These are phyloP conservation scores for Niebla homalea DNA, from an alignment of 495 filamentous ascomycete species.

Conservation along the genomic window DNA sequence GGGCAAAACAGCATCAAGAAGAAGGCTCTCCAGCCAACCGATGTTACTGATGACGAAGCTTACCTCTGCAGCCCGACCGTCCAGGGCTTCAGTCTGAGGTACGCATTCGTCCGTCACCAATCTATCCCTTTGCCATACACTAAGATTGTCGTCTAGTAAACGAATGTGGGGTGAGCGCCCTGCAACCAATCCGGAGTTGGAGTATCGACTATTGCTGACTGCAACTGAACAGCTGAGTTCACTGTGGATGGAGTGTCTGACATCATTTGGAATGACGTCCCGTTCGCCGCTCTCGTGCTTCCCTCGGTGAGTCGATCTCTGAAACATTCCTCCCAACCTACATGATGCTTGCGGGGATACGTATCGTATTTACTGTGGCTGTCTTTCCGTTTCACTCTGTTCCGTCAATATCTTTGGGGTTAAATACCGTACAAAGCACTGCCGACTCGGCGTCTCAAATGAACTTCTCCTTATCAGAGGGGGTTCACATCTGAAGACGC, in stretches of 20 bases:
- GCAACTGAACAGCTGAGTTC: slow-evolving; percentile 4
- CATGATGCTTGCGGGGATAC: too few species aligned
- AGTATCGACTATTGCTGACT: not conserved
- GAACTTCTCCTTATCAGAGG: too few species aligned
- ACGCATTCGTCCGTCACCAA: too few species aligned
- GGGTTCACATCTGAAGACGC: too few species aligned
- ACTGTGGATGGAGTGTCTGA: slow-evolving; percentile 9
- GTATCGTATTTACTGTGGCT: too few species aligned
- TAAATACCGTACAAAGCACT: too few species aligned
- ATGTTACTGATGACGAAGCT: slow-evolving; percentile 18
- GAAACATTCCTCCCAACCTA: too few species aligned
- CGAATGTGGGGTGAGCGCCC: slow-evolving; percentile 13
- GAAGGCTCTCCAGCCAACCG: slow-evolving; percentile 9
- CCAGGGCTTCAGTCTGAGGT: slow-evolving; percentile 17
- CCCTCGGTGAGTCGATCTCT: not conserved
- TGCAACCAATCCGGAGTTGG: not conserved
- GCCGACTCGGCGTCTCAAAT: too few species aligned
- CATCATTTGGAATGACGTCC: slow-evolving; percentile 8
- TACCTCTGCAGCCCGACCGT: slow-evolving; percentile 20
- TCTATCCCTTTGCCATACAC: too few species aligned
- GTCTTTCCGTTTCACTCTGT: too few species aligned
- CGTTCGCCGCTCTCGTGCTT: slow-evolving; percentile 12
- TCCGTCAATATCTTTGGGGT: too few species aligned
- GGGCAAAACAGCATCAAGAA: slow-evolving; percentile 1
- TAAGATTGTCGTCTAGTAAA: not conserved